phyloP scores from a whole-genome alignment of 768 basidiomycete genomes.

The Boletus rex-veris region DNA sequence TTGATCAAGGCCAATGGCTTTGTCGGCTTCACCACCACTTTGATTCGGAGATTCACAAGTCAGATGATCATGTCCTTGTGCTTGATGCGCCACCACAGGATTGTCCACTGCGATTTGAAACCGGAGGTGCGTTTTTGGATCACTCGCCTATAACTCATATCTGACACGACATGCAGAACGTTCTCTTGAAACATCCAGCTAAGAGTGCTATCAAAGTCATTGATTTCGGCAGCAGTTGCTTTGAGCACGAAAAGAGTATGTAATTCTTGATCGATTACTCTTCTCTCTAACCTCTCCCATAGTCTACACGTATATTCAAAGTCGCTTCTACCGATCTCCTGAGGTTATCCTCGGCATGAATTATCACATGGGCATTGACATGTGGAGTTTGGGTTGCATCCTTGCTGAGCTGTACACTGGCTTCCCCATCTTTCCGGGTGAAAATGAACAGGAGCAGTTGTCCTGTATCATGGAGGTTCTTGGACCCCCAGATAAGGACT shows the following conservation, averaged over 20 bases:
- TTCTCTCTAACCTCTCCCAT: conserved; percentile 8
- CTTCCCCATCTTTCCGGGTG: conserved; percentile 97
- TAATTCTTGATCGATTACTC: conserved; percentile 3
- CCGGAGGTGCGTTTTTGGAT: conserved; percentile 69
- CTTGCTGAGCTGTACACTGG: conserved; percentile 96
- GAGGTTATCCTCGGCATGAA: conserved; percentile 99
- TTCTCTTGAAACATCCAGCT: conserved; percentile 88
- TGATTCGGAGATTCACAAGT: conserved; percentile 93
- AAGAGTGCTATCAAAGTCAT: conserved; percentile 98
- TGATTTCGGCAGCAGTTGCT: conserved; percentile 97
- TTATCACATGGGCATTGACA: conserved; percentile 98
- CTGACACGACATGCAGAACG: conserved; percentile 58
- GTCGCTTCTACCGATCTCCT: conserved; percentile 99
- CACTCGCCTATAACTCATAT: not conserved
- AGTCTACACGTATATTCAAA: conserved; percentile 99
- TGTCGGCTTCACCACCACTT: conserved; percentile 91
- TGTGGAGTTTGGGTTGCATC: conserved; percentile 99
- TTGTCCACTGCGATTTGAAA: conserved; percentile 98
- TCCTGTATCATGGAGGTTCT: conserved; percentile 99
- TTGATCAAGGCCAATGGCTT: conserved; percentile 99
- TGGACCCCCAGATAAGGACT: conserved; percentile 92
- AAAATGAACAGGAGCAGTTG: conserved; percentile 97
- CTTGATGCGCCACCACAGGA: conserved; percentile 93
- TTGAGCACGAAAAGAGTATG: conserved; percentile 97
- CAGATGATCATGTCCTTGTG: conserved; percentile 93